Base-by-base conservation (phyloP, 768 basidiomycete genomes). In the Suillus americanus region DNA sequence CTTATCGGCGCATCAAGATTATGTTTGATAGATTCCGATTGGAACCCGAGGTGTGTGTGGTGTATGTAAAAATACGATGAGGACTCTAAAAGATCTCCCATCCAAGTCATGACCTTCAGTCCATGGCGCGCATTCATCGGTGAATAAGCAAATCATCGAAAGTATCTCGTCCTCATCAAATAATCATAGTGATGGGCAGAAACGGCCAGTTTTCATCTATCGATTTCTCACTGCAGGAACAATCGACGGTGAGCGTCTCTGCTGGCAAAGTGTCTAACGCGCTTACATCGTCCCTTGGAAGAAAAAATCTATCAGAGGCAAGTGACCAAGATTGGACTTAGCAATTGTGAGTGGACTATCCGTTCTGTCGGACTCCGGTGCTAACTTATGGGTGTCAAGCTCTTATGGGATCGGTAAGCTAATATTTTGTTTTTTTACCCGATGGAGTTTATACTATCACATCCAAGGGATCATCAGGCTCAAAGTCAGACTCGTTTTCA, bases 51-150 rank as follows among this genome's bases (percentile, higher is more conserved):
- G 89, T 88, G 59, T 60, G 59, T 60, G 73, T 65, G 20, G 5
- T 20, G 35, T n/a, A 53, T 37, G 14, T 13, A 20, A 38, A 28
- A 8, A 59, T 59, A n/a, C 25, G 10, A 41, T 41, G 10, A 41
- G 28, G 25, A 28, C 40, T 5, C 57, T 59, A 59, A 30, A 18
- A 10, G 18, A n/a, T 38, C 23, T n/a, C 43, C 62, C 35, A 28
- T 23, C 55, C 40, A 25, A 94, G 91, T 70, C 92, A 92, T 70
- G 97, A 99, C 78, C 76, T 95, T 20, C 97, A 99, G 76, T 90
- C 97, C 2, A 99, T 99, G 97, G 97, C 95, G 60, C 87, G 97
- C 57, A 97, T 96, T 73, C 94, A 97, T 77, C 85, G 94, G 94
- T 94, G 65, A 54, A 79, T 68, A 54, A 25, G 38, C 6, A 64